phyloP scores from a whole-genome alignment of 441 rosid species.

The Arabidopsis hybrid region DNA sequence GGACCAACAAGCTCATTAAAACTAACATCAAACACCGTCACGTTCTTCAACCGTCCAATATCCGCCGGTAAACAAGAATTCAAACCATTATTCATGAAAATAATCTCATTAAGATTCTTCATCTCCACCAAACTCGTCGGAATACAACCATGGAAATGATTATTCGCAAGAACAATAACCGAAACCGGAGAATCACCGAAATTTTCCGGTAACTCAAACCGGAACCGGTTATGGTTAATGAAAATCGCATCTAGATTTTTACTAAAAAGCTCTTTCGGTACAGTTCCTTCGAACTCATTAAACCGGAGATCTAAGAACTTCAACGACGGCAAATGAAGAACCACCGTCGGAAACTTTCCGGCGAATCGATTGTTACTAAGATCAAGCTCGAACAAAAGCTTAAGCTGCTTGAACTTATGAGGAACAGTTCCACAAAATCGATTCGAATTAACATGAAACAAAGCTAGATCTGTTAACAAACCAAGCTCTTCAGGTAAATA shows the following conservation, averaged over 20 bases:
- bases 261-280: constrained; percentile 77
- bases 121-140: constrained; percentile 88
- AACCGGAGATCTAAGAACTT: constrained; percentile 92
- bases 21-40: constrained; percentile 87
- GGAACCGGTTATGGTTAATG: constrained; percentile 87
- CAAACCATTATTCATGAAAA: constrained; percentile 77
- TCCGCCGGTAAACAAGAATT: constrained; percentile 83
- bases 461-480: constrained; percentile 80
- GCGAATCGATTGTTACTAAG: constrained; percentile 95
- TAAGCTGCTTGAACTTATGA: constrained; percentile 59
- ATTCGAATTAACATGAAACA: constrained; percentile 91
- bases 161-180: constrained; percentile 84
- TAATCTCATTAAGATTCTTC: constrained; percentile 84
- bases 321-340: constrained; percentile 66
- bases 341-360: constrained; percentile 79
- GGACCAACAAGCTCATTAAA: constrained; percentile 76
- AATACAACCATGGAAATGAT: constrained; percentile 84
- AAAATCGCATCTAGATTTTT: constrained; percentile 85
- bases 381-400: constrained; percentile 83
- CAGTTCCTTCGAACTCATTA: constrained; percentile 89
- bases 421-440: constrained; percentile 91
- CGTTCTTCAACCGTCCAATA: constrained; percentile 68
- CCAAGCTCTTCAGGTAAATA: constrained; percentile 93
- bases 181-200: constrained; percentile 95
- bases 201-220: constrained; percentile 78